Base-by-base conservation (phyloP, 2,329 filamentous ascomycete species). In the Cordyceps militaris region DNA sequence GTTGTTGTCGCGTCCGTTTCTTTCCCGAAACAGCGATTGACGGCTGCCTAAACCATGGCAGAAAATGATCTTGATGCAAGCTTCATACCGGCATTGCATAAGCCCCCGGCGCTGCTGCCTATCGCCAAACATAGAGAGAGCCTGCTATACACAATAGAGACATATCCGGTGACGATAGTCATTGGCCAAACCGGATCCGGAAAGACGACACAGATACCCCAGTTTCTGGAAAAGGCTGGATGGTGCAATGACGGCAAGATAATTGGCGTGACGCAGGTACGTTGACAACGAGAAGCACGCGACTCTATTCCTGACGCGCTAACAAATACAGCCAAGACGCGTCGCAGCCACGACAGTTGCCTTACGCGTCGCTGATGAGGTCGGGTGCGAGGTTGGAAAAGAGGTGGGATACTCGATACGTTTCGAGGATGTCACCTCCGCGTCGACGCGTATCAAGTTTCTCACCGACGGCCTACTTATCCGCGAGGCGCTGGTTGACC, bases 401-500 rank as follows among this genome's bases (percentile, higher is more conserved):
- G 92, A 97, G 70, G 93, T 99, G 61, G 94, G 94, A 56, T 99
- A 99, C 70, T 96, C 89, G 8, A 96, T 99, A 68, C 90, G 94
- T 70, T 99, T 99, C 69, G 94, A 99, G 68, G 94, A 99, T 73
- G 89, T 87, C 69, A 97, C 93, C 0, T 89, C 87, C 62, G 85
- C 90, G 2, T 81, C 86, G 19, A 99, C 94, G 1, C 90, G 87
- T 68, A 96, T 99, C 77, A 99, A 99, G 76, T 99, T 99, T 76
- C 97, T 99, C 93, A 99, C 94, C 16, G 94, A 99, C 67, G 94
- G 94, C 72, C 97, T 97, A 89, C 82, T 99, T 70, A 86, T 97
- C 74, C 84, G 94, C 76, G 94, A 99, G 74, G 91, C 97, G 69
- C 80, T 99, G 53, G 81, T 97, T 64, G 94, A 99, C 69, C 89